Conservation (phyloP, 2,329 filamentous ascomycete species). For the Xylariaceae sp. region DNA sequence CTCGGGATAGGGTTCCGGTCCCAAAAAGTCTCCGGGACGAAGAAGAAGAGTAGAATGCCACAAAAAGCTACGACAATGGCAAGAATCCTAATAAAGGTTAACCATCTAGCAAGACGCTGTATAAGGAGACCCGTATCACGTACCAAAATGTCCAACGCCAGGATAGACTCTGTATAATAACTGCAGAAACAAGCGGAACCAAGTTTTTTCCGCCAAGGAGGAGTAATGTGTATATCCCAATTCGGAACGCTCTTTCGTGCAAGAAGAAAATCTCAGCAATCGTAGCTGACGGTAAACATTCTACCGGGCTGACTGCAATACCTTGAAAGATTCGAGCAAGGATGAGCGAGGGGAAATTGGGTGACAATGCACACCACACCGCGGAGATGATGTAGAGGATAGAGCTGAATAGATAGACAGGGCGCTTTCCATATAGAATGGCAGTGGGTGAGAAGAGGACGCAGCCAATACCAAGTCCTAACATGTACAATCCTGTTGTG, state of each 20-base stretch:
- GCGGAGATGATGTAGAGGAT: conserved; percentile 74
- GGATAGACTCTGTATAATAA: conserved; percentile 69
- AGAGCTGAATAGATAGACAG: conserved; percentile 78
- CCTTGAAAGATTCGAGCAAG: conserved; percentile 84
- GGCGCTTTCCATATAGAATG: conserved; percentile 85
- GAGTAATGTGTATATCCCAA: conserved; percentile 89
- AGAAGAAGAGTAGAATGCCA: conserved; percentile 74
- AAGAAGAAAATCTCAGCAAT: conserved; percentile 97
- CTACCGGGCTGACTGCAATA: conserved; percentile 82
- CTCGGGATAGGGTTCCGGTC: conserved; percentile 66
- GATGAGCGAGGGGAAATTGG: conserved; percentile 74
- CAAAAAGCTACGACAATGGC: conserved; percentile 75
- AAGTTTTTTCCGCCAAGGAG: conserved; percentile 90
- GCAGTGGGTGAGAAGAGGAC: conserved; percentile 86
- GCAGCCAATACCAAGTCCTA: conserved; percentile 83
- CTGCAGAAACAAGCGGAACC: conserved; percentile 81
- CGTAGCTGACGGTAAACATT: conserved; percentile 88
- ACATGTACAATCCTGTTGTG: conserved; percentile 71
- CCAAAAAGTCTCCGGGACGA: conserved; percentile 96
- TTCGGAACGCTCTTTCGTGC: conserved; percentile 82
- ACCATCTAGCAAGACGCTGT: not conserved
- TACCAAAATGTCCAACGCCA: conserved; percentile 94
- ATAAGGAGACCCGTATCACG: conserved; percentile 26
- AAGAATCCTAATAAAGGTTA: conserved; percentile 59
- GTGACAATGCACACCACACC: conserved; percentile 84